These are phyloP conservation scores for Protomyces arabidopsidicola DNA, from an alignment of 1,139 yeast species.

Conservation along the genomic window DNA sequence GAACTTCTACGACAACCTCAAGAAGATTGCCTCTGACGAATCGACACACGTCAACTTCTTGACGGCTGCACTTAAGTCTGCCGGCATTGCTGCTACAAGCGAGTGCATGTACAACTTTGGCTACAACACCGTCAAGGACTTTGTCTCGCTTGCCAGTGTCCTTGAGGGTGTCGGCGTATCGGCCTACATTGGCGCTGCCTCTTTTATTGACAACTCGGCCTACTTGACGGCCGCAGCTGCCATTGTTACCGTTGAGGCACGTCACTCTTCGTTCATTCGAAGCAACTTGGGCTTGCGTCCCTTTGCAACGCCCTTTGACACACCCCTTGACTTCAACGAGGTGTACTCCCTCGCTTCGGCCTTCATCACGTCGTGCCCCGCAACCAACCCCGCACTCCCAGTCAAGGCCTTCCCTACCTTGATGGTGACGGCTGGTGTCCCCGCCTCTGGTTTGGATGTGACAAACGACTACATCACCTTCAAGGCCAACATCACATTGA, in stretches of 20 bases:
- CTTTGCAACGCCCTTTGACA: slow-evolving; percentile 27
- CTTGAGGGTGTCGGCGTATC: slow-evolving; percentile 32
- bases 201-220: slow-evolving; percentile 11
- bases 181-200: slow-evolving; percentile 32
- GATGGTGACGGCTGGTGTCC: slow-evolving; percentile 25
- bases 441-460: slow-evolving; percentile 16
- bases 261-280: slow-evolving; percentile 31
- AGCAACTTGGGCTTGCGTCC: slow-evolving; percentile 28
- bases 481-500: slow-evolving; percentile 11
- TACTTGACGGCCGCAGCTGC: slow-evolving; percentile 32
- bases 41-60: slow-evolving; percentile 26
- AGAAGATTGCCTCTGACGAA: slow-evolving; percentile 30
- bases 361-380: slow-evolving; percentile 33
- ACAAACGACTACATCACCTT: slow-evolving; percentile 21
- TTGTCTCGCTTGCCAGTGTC: slow-evolving; percentile 31
- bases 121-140: slow-evolving; percentile 28
- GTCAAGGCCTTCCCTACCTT: slow-evolving; percentile 33
- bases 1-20: slow-evolving; percentile 30
- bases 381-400: slow-evolving; percentile 31
- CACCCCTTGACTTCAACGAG: slow-evolving; percentile 29
- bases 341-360: slow-evolving; percentile 29
- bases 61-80: slow-evolving; percentile 14
- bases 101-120: slow-evolving; percentile 32
- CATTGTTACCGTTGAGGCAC: slow-evolving; percentile 32
- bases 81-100: slow-evolving; percentile 29